These are phyloP conservation scores for Ramularia collo-cygni DNA, from an alignment of 2,329 filamentous ascomycete genomes.

Conservation along the genomic window DNA sequence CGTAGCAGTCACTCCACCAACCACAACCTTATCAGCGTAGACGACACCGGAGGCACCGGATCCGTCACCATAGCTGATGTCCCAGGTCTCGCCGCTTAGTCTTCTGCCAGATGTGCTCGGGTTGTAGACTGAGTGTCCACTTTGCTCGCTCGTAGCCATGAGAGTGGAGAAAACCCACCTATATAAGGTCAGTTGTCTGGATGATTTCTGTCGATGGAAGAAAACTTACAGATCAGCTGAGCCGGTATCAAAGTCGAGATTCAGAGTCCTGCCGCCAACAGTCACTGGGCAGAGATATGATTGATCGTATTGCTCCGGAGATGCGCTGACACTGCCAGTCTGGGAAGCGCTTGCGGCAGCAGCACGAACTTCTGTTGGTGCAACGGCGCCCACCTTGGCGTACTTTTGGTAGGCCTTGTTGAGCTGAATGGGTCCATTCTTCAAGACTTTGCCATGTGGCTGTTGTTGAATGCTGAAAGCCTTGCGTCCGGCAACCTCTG, in stretches of 20 bases:
- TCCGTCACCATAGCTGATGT: constrained; percentile 59
- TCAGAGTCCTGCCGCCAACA: constrained; percentile 56
- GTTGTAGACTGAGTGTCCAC: constrained; percentile 53
- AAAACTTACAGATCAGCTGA: constrained; percentile 57
- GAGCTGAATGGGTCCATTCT: constrained; percentile 4
- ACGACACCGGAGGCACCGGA: constrained; percentile 57
- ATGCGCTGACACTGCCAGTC: constrained; percentile 34
- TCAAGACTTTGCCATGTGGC: constrained; percentile 18
- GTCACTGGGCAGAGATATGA: constrained; percentile 48
- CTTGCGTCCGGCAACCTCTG: constrained; percentile 19
- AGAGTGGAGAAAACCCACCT: constrained; percentile 62
- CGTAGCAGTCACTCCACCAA: constrained; percentile 54
- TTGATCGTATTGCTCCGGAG: constrained; percentile 33
- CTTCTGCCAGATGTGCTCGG: constrained; percentile 40
- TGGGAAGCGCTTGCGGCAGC: constrained; percentile 32
- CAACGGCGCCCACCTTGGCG: constrained; percentile 23
- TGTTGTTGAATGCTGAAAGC: constrained; percentile 28
- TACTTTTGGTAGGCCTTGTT: constrained; percentile 36
- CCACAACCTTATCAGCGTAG: constrained; percentile 57
- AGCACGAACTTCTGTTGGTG: constrained; percentile 22
- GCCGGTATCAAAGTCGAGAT: constrained; percentile 66
- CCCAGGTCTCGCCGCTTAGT: constrained; percentile 13
- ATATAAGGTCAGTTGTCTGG: constrained; percentile 5
- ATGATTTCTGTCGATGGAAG: neutral
- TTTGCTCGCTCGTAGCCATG: constrained; percentile 43